A percentile compares a stretch with the other conserved stretches of the same genome.
Evolutionary conservation across 2,329 filamentous ascomycete species (phyloP).

Genomic region (Alternaria sp.): DNA sequence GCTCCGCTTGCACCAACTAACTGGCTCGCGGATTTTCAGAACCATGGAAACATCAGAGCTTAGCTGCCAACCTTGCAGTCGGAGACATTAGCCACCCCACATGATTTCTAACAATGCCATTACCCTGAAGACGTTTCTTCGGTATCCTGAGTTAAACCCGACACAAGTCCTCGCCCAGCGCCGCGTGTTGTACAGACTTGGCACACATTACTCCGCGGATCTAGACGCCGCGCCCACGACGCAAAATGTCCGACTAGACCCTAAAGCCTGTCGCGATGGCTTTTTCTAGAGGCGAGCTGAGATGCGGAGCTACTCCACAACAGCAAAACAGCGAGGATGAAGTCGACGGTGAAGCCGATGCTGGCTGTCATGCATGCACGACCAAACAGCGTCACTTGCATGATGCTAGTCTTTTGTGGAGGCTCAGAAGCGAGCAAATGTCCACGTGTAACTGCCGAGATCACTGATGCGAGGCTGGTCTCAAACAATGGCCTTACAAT

Average conservation of each 20-base stretch:
- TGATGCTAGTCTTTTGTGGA: constrained; percentile 4
- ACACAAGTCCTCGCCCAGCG: neutral
- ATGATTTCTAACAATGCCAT: neutral
- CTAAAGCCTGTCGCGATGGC: constrained; percentile 4
- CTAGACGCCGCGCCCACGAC: constrained; percentile 1
- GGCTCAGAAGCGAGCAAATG: constrained; percentile 2
- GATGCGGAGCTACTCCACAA: constrained; percentile 7
- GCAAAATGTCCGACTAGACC: constrained; percentile 3
- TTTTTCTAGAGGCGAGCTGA: constrained; percentile 10
- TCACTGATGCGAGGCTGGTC: neutral
- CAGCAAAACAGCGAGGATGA: neutral
- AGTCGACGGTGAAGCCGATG: constrained; percentile 3
- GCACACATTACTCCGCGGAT: neutral
- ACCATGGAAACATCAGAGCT: constrained; percentile 1
- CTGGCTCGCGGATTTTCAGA: neutral
- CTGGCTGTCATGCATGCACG: neutral
- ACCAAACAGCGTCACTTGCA: constrained; percentile 7
- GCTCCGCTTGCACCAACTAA: constrained; percentile 4
- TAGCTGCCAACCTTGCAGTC: neutral
- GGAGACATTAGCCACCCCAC: neutral
- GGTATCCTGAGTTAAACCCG: neutral
- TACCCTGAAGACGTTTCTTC: neutral
- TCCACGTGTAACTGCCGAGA: neutral
- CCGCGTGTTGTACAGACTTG: neutral
- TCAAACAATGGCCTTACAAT: neutral